Base-by-base conservation (phyloP, 306 rosid species). In the Albizia julibrissin region DNA sequence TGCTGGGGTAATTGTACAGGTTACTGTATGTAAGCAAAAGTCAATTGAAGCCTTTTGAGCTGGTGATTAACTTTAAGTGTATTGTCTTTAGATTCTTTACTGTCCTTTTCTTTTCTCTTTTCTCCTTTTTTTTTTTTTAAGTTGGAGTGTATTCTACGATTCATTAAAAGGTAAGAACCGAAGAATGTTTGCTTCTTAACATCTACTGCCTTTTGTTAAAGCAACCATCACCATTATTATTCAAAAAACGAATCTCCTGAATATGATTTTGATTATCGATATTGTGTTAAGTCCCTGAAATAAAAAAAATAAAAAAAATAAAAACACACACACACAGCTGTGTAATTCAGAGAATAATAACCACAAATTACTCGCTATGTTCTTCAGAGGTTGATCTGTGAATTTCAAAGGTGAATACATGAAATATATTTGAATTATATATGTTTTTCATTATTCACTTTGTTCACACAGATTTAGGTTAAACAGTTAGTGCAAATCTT, bases 11-110 rank as follows among this genome's bases (percentile, higher is more conserved):
- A 62, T 27, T 26, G 34, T 7, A n/a, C n/a, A 33, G 6, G 14
- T 75, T 66, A 72, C 77, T 83, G 37, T 72, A 22, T 29, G 8
- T 66, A 12, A 80, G 40, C 72, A 83, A 80, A 76, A 80, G 85
- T 83, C 85, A 77, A 74, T 67, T 73, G 69, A 61, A 84, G 81
- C 83, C 80, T 80, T 83, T 77, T 86, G 80, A 77, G 75, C 78
- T 77, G 83, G 80, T 83, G 69, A 76, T 80, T 80, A 77, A 56
- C 62, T 56, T 56, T 56, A 21, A 19, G 65, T 15, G 31, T 10
- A 10, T 58, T 6, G 31, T 58, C 65, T 58, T 58, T 58, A 58
- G 5, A 56, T n/a, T 43, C 16, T 78, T 78, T 50, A 21, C 13
- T 43, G 27, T 84, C 80, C 49, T 78, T 78, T 64, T 54, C 50